phyloP scores from a whole-genome alignment of 331 rosid genomes.

The Dryas integrifolia region DNA sequence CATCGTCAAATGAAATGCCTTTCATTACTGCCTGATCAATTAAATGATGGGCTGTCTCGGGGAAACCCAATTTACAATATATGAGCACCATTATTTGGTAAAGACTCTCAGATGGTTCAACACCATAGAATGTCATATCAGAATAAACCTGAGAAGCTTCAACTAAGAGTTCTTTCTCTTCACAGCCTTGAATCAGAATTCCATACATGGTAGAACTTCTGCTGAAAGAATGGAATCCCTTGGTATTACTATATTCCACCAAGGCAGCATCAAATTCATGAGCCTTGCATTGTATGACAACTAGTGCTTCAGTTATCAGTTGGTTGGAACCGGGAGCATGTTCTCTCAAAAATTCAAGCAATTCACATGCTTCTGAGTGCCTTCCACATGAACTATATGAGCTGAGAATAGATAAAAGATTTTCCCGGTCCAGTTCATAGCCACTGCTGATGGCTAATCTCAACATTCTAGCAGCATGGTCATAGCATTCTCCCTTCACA shows the following conservation, averaged over 20 bases:
- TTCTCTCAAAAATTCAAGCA: conserved; percentile 76
- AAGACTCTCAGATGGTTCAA: conserved; percentile 57
- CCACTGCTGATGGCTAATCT: conserved; percentile 68
- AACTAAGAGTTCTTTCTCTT: conserved; percentile 60
- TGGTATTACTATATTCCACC: conserved; percentile 57
- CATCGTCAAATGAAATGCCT: conserved; percentile 39
- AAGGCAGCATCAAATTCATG: conserved; percentile 66
- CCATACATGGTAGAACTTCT: conserved; percentile 65
- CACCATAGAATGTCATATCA: conserved; percentile 80
- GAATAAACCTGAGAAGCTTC: conserved; percentile 76
- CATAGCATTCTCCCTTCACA: conserved; percentile 74
- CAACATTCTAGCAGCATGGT: conserved; percentile 71
- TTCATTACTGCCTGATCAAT: conserved; percentile 57
- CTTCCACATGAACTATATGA: conserved; percentile 75
- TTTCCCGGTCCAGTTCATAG: conserved; percentile 66
- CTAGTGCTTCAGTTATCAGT: conserved; percentile 69
- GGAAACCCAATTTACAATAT: conserved; percentile 66
- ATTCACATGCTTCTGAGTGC: conserved; percentile 79
- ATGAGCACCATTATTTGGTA: conserved; percentile 60
- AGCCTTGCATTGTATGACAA: conserved; percentile 80
- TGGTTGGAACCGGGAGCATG: conserved; percentile 52
- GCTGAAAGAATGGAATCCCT: conserved; percentile 50
- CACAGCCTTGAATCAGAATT: conserved; percentile 66
- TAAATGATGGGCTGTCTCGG: conserved; percentile 85
- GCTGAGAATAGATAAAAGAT: conserved; percentile 66